Evolutionary conservation across 2,329 filamentous ascomycete species (phyloP).

Genomic region (Sclerotinia spermophila): DNA sequence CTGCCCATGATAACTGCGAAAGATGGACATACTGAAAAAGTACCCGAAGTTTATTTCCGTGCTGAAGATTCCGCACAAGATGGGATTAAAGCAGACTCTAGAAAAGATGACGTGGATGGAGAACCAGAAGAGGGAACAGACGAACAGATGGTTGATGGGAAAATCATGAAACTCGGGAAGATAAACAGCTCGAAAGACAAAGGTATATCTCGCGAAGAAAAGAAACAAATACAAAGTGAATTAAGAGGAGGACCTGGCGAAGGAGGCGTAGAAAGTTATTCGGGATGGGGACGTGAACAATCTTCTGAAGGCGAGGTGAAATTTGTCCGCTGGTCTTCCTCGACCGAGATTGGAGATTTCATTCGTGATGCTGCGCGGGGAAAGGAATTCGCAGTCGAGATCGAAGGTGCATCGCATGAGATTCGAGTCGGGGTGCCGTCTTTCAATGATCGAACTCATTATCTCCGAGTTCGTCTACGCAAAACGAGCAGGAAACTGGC

Average conservation of each 20-base stretch:
- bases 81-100: slow-evolving; percentile 41
- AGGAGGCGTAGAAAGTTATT: slow-evolving; percentile 66
- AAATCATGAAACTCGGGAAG: slow-evolving; percentile 38
- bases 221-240: slow-evolving; percentile 42
- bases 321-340: slow-evolving; percentile 84
- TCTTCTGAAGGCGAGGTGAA: slow-evolving; percentile 39
- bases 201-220: slow-evolving; percentile 22
- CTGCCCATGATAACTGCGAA: slow-evolving; percentile 61
- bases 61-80: slow-evolving; percentile 71
- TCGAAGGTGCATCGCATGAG: slow-evolving; percentile 66
- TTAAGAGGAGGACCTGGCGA: slow-evolving; percentile 49
- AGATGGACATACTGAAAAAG: slow-evolving; percentile 58
- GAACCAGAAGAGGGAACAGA: slow-evolving; percentile 42
- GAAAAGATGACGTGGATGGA: slow-evolving; percentile 37
- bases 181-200: slow-evolving; percentile 30
- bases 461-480: slow-evolving; percentile 71
- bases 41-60: slow-evolving; percentile 73
- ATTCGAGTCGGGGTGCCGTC: slow-evolving; percentile 79
- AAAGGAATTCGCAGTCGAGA: slow-evolving; percentile 78
- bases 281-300: slow-evolving; percentile 57
- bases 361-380: slow-evolving; percentile 84
- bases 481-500: slow-evolving; percentile 68
- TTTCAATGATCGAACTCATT: slow-evolving; percentile 88
- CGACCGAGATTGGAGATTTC: slow-evolving; percentile 90
- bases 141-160: slow-evolving; percentile 49